Conservation (phyloP, 176 grass and related monocot genomes). For the Phoenix roebelenii region DNA sequence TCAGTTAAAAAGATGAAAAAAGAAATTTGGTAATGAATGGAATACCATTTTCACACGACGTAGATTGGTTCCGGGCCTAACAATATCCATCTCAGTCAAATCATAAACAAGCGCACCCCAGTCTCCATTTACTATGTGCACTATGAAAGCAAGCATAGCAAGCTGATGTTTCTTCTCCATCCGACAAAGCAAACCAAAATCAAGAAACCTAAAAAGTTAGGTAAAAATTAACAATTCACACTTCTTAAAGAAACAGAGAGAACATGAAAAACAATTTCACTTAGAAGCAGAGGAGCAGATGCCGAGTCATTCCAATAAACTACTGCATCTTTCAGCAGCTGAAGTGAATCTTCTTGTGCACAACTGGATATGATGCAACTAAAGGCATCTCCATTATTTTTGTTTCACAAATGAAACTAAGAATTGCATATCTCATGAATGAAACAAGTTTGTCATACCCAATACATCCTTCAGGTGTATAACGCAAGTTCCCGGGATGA, state of each 20-base stretch:
- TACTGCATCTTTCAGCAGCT: no score
- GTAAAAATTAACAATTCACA: slow-evolving; percentile 11
- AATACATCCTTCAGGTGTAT: slow-evolving; percentile 71
- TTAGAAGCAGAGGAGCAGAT: neutral
- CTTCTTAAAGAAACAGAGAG: neutral
- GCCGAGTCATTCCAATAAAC: neutral
- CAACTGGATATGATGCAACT: no score
- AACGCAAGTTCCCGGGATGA: slow-evolving; percentile 84
- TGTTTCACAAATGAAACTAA: slow-evolving; percentile 2
- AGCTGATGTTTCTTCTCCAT: slow-evolving; percentile 92
- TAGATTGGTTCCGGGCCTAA: slow-evolving; percentile 73
- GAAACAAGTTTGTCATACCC: slow-evolving; percentile 43
- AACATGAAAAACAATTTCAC: neutral
- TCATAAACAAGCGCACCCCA: slow-evolving; percentile 88
- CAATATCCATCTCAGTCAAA: slow-evolving; percentile 76
- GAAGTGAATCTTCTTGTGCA: no score
- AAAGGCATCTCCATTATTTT: neutral
- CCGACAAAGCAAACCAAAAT: slow-evolving; percentile 92
- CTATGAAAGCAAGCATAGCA: slow-evolving; percentile 83
- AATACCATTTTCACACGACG: slow-evolving; percentile 78
- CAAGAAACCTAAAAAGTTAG: slow-evolving; percentile 65
- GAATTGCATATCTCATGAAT: slow-evolving; percentile 8
- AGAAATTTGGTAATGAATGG: neutral
- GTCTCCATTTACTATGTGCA: slow-evolving; percentile 90
- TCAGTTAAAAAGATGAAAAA: neutral